Conservation (phyloP, 306 rosid genomes). For the Inga oerstediana region DNA sequence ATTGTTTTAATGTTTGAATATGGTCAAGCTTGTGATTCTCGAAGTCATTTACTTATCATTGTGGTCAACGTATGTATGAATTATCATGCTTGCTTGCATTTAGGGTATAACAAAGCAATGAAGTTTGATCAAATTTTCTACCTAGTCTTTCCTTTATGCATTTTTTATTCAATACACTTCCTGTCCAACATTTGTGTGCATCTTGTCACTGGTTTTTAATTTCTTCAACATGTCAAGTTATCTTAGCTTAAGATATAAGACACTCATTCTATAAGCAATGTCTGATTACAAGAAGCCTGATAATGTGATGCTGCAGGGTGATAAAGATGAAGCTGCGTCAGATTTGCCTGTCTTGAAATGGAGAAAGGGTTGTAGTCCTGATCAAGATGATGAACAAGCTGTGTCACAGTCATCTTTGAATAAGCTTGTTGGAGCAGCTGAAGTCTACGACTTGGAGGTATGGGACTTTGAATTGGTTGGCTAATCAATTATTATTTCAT, state of each 20-base stretch:
- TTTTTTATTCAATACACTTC: background rate
- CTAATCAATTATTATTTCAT: background rate
- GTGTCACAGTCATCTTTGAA: slow-evolving; percentile 70
- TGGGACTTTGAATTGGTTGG: slow-evolving; percentile 7
- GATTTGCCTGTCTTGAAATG: slow-evolving; percentile 55
- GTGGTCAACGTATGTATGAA: background rate
- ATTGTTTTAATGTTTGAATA: background rate
- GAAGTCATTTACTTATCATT: background rate
- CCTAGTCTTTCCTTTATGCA: background rate
- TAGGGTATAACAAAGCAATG: background rate
- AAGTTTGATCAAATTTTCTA: background rate
- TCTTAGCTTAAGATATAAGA: background rate
- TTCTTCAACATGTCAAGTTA: background rate
- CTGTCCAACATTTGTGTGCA: background rate
- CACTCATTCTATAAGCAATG: background rate
- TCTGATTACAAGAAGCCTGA: slow-evolving; percentile 12
- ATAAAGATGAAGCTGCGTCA: slow-evolving; percentile 46
- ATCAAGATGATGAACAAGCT: slow-evolving; percentile 65
- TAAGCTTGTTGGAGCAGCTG: slow-evolving; percentile 75
- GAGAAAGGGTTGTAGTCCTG: slow-evolving; percentile 56
- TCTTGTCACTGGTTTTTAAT: background rate
- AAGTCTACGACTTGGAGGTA: slow-evolving; percentile 77
- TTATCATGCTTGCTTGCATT: background rate
- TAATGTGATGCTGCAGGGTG: slow-evolving; percentile 43
- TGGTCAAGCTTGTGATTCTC: background rate